phyloP scores from a whole-genome alignment of 1,284 basidiomycete genomes.

The Fomitopsis palustris region DNA sequence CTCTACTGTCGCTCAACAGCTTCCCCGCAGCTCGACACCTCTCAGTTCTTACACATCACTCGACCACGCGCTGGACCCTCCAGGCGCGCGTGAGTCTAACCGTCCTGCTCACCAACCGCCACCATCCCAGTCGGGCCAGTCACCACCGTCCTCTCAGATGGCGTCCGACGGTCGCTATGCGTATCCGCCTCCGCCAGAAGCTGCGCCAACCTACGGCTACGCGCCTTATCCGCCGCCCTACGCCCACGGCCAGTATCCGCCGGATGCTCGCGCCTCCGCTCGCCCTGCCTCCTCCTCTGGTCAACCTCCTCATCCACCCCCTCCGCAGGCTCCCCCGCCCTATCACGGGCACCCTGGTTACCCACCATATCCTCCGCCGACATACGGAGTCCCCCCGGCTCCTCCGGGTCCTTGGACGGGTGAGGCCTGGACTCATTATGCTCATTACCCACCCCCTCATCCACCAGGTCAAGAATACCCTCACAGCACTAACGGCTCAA shows the following conservation, averaged over 20 bases:
- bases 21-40: constrained; percentile 19
- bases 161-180: constrained; percentile 55
- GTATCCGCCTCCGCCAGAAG: constrained; percentile 43
- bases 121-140: constrained; percentile 9
- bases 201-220: constrained; percentile 53
- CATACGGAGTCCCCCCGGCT: constrained; percentile 30
- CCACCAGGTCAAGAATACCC: constrained; percentile 25
- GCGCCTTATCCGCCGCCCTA: constrained; percentile 39
- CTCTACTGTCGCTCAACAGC: constrained; percentile 20
- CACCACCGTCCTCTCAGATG: constrained; percentile 34
- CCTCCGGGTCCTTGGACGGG: constrained; percentile 31
- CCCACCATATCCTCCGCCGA: constrained; percentile 28
- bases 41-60: constrained; percentile 29
- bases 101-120: constrained; percentile 15
- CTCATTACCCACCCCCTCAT: constrained; percentile 23
- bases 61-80: constrained; percentile 27
- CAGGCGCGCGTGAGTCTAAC: constrained; percentile 16
- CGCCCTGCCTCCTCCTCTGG: constrained; percentile 40
- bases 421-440: constrained; percentile 28
- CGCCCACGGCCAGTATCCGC: constrained; percentile 35
- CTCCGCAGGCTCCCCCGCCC: constrained; percentile 25
- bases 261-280: constrained; percentile 32
- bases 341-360: constrained; percentile 25
- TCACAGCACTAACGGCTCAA: constrained; percentile 30
- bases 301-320: constrained; percentile 30